phyloP scores from a whole-genome alignment of 148 eudicot genomes.

The Diospyros lotus region DNA sequence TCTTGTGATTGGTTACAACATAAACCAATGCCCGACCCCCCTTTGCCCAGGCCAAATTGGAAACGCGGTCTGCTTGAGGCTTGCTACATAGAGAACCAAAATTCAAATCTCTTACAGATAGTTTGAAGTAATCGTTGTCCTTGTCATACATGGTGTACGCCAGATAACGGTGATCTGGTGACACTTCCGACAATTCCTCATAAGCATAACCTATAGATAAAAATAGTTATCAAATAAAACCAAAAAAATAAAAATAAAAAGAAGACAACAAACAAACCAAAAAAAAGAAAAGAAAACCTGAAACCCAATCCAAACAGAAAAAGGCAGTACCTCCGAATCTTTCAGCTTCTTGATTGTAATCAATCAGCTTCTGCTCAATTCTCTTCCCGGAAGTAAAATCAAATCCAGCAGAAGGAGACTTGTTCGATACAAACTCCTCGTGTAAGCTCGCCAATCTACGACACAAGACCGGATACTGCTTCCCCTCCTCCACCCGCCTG shows the following conservation, averaged over 20 bases:
- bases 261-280: not conserved
- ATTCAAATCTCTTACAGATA: slow-evolving; percentile 74
- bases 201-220: slow-evolving; percentile 65
- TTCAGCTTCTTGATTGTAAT: slow-evolving; percentile 86
- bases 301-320: slow-evolving; percentile 8
- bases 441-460: slow-evolving; percentile 72
- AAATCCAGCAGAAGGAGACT: slow-evolving; percentile 78
- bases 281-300: not conserved
- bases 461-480: slow-evolving; percentile 82
- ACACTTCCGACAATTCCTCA: slow-evolving; percentile 89
- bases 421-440: slow-evolving; percentile 83
- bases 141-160: slow-evolving; percentile 97
- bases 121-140: slow-evolving; percentile 80
- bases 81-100: slow-evolving; percentile 65
- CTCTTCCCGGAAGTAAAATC: slow-evolving; percentile 84
- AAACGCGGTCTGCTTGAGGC: slow-evolving; percentile 90
- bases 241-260: not conserved
- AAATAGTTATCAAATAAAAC: no score
- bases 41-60: slow-evolving; percentile 84
- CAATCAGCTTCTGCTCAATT: slow-evolving; percentile 86
- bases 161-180: slow-evolving; percentile 85
- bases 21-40: slow-evolving; percentile 70
- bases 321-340: slow-evolving; percentile 76
- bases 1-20: slow-evolving; percentile 76
- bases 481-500: slow-evolving; percentile 84